Conservation (phyloP, 2,329 filamentous ascomycete genomes). For the Lasiodiplodia sp. region DNA sequence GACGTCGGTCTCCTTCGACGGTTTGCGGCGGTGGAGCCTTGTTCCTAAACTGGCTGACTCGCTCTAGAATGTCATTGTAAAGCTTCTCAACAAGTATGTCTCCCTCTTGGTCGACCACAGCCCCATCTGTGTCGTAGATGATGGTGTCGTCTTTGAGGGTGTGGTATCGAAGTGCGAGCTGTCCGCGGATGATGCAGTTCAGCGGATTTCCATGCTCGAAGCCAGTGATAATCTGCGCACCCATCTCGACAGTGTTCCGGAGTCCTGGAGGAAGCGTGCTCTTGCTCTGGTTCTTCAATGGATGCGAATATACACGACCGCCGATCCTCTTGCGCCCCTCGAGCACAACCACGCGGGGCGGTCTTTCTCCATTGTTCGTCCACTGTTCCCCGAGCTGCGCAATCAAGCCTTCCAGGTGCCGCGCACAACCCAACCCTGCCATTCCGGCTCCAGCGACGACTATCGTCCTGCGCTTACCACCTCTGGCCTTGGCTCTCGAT, state of each 20-base stretch:
- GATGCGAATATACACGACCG: conserved; percentile 90
- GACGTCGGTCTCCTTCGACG: conserved; percentile 80
- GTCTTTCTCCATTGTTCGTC: conserved; percentile 68
- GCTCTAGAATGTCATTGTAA: conserved; percentile 93
- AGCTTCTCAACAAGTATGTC: conserved; percentile 88
- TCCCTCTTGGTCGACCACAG: conserved; percentile 72
- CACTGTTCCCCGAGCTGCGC: conserved; percentile 77
- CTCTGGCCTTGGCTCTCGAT: conserved; percentile 49
- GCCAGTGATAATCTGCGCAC: conserved; percentile 96
- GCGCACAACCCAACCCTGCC: conserved; percentile 88
- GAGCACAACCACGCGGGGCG: conserved; percentile 78
- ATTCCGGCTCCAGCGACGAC: conserved; percentile 94
- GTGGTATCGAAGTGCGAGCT: conserved; percentile 87
- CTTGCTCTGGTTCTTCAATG: conserved; percentile 66
- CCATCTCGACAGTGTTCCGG: conserved; percentile 89
- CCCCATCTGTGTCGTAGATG: conserved; percentile 85
- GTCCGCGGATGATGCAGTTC: conserved; percentile 88
- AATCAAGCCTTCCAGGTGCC: conserved; percentile 88
- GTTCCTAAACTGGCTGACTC: conserved; percentile 88
- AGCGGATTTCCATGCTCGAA: conserved; percentile 96
- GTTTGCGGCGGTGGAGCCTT: conserved; percentile 73
- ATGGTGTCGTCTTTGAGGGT: conserved; percentile 80
- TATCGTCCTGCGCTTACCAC: conserved; percentile 71
- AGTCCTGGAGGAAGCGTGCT: conserved; percentile 60
- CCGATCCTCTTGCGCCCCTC: conserved; percentile 89